phyloP scores from a whole-genome alignment of 2,329 filamentous ascomycete genomes.

The Delphinella strobiligena region DNA sequence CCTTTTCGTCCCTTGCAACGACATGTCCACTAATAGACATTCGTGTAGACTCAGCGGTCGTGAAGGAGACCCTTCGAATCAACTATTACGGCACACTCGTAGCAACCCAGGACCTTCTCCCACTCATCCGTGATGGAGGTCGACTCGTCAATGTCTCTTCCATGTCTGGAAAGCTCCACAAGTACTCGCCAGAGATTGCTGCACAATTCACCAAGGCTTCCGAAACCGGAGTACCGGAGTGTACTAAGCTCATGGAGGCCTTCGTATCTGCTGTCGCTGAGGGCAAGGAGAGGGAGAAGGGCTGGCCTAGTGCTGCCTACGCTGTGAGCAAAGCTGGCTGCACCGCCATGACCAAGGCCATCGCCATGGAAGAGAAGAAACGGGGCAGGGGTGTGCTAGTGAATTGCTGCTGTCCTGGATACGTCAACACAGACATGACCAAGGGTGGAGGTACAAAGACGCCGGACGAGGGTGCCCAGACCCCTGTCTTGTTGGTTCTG shows the following conservation, averaged over 20 bases:
- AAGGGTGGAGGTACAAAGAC: slow-evolving; percentile 22
- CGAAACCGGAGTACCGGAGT: slow-evolving; percentile 28
- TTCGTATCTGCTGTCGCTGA: slow-evolving; percentile 35
- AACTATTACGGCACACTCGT: slow-evolving; percentile 43
- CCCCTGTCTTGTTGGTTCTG: slow-evolving; percentile 23
- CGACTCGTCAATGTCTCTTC: slow-evolving; percentile 40
- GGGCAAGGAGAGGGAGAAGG: slow-evolving; percentile 33
- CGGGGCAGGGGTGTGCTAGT: slow-evolving; percentile 17
- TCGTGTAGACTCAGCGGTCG: slow-evolving; percentile 30
- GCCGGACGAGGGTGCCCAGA: slow-evolving; percentile 22
- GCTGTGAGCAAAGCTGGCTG: slow-evolving; percentile 28
- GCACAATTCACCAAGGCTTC: slow-evolving; percentile 29
- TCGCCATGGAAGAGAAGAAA: slow-evolving; percentile 19
- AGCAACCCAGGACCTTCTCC: slow-evolving; percentile 32
- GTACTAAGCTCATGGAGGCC: slow-evolving; percentile 37
- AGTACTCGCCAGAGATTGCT: slow-evolving; percentile 33
- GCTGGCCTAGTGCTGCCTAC: slow-evolving; percentile 40
- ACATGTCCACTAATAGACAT: slow-evolving; percentile 11
- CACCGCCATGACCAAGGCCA: slow-evolving; percentile 23
- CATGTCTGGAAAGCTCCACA: slow-evolving; percentile 31
- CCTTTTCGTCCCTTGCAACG: neutral
- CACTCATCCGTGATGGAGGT: slow-evolving; percentile 31
- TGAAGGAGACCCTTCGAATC: slow-evolving; percentile 35
- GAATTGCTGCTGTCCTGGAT: slow-evolving; percentile 25
- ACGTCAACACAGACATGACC: slow-evolving; percentile 27